phyloP scores from a whole-genome alignment of 1,139 yeast species.

The Diutina pseudorugosa region DNA sequence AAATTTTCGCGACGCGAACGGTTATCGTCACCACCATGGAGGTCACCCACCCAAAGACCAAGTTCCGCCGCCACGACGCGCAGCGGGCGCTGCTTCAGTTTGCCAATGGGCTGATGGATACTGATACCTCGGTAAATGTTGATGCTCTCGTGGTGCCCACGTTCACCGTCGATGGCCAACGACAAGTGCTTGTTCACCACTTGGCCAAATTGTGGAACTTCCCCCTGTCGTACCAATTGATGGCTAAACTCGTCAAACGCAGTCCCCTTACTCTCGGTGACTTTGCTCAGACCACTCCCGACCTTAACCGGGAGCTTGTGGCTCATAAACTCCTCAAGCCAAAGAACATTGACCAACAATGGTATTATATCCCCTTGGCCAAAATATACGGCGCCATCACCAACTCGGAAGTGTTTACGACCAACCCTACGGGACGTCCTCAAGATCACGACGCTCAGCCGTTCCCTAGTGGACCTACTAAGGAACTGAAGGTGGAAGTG shows the following conservation, averaged over 20 bases:
- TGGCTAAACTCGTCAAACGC: slow-evolving; percentile 16
- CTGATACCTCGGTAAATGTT: background rate
- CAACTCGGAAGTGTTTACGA: slow-evolving; percentile 6
- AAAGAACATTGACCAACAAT: slow-evolving; percentile 11
- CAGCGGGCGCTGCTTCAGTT: background rate
- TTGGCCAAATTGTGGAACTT: slow-evolving; percentile 26
- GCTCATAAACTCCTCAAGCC: slow-evolving; percentile 13
- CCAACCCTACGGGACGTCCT: background rate
- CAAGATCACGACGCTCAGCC: background rate
- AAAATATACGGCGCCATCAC: slow-evolving; percentile 12
- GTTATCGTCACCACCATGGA: background rate
- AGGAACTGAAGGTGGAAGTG: background rate
- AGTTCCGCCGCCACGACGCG: background rate
- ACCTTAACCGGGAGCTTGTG: slow-evolving; percentile 15
- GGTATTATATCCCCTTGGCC: slow-evolving; percentile 18
- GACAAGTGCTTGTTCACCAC: slow-evolving; percentile 20
- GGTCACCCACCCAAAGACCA: background rate
- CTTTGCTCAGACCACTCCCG: slow-evolving; percentile 13
- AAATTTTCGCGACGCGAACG: background rate
- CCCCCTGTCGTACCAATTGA: slow-evolving; percentile 33
- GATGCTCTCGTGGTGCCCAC: slow-evolving; percentile 4
- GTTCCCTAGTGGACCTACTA: background rate
- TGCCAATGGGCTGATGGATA: background rate
- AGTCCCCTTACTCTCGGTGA: slow-evolving; percentile 13
- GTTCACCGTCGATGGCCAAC: slow-evolving; percentile 6